These are phyloP conservation scores for Alternaria postmessia DNA, from an alignment of 2,329 filamentous ascomycete genomes.

Conservation along the genomic window DNA sequence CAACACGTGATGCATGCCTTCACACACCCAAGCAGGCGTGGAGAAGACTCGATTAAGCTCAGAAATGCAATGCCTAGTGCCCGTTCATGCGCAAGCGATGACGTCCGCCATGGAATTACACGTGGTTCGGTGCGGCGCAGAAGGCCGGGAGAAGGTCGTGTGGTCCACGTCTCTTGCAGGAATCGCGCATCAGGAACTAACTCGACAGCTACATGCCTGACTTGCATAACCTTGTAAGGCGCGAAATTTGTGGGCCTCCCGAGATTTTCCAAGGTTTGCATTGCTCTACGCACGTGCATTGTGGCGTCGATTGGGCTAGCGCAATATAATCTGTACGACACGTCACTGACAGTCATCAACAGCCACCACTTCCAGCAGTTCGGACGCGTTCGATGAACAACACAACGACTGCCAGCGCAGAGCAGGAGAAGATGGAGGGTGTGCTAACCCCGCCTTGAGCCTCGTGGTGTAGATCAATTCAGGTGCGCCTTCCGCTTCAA, in stretches of 20 bases:
- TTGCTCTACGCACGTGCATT: conserved; percentile 17
- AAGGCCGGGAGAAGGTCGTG: conserved; percentile 10
- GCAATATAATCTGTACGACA: conserved; percentile 28
- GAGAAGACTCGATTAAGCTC: not conserved
- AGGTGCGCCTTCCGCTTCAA: conserved; percentile 18
- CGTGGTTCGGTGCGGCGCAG: conserved; percentile 9
- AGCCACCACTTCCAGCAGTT: conserved; percentile 29
- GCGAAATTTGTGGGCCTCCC: conserved; percentile 13
- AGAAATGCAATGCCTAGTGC: conserved; percentile 1
- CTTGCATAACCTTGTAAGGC: conserved; percentile 10
- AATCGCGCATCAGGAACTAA: conserved; percentile 8
- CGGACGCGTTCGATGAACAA: conserved; percentile 33
- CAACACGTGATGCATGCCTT: conserved; percentile 14
- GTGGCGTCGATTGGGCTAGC: conserved; percentile 24
- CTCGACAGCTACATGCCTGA: conserved; percentile 10
- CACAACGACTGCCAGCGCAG: conserved; percentile 41
- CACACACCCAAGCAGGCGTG: conserved; percentile 1
- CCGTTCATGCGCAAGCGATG: conserved; percentile 13
- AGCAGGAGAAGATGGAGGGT: conserved; percentile 29
- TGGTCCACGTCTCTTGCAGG: conserved; percentile 6
- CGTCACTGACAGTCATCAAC: conserved; percentile 30
- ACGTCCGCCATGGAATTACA: conserved; percentile 10
- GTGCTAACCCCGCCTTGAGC: conserved; percentile 27
- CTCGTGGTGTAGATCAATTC: conserved; percentile 19
- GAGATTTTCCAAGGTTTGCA: conserved; percentile 13